Conservation (phyloP, 2,329 filamentous ascomycete species). For the Epichloe festucae region DNA sequence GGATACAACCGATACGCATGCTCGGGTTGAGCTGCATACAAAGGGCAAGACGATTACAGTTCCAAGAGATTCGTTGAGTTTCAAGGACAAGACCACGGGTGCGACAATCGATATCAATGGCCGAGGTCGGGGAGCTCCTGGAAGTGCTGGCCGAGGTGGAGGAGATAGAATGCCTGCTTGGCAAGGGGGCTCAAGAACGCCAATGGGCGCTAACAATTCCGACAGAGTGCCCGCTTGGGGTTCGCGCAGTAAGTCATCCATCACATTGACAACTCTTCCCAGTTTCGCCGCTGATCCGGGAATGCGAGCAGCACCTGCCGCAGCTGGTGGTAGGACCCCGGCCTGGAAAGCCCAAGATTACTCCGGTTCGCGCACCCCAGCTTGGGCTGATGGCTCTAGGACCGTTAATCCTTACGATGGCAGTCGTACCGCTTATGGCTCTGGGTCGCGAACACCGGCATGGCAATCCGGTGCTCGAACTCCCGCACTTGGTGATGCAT, state of each 20-base stretch:
- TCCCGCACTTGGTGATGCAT: constrained; percentile 45
- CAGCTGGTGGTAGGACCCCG: constrained; percentile 42
- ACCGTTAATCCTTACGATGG: constrained; percentile 62
- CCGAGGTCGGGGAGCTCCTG: constrained; percentile 32
- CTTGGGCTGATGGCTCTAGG: constrained; percentile 55
- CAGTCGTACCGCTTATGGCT: constrained; percentile 65
- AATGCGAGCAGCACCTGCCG: constrained; percentile 34
- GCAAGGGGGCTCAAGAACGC: constrained; percentile 56
- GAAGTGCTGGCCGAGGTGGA: constrained; percentile 31
- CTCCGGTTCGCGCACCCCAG: constrained; percentile 51
- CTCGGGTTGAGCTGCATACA: constrained; percentile 84
- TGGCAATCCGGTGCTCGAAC: constrained; percentile 72
- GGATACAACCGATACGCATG: constrained; percentile 75
- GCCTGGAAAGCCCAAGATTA: constrained; percentile 45
- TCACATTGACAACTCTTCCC: background rate
- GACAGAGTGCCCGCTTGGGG: constrained; percentile 71
- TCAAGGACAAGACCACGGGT: constrained; percentile 76
- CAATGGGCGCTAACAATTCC: constrained; percentile 43
- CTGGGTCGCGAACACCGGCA: constrained; percentile 57
- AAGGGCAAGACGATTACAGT: constrained; percentile 87
- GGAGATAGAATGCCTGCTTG: constrained; percentile 40
- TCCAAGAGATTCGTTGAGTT: constrained; percentile 65
- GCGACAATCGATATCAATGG: constrained; percentile 59
- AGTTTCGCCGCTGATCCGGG: background rate
- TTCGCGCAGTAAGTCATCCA: constrained; percentile 45